Base-by-base conservation (phyloP, 2,329 filamentous ascomycete species). In the Domatiomyces catenatus region DNA sequence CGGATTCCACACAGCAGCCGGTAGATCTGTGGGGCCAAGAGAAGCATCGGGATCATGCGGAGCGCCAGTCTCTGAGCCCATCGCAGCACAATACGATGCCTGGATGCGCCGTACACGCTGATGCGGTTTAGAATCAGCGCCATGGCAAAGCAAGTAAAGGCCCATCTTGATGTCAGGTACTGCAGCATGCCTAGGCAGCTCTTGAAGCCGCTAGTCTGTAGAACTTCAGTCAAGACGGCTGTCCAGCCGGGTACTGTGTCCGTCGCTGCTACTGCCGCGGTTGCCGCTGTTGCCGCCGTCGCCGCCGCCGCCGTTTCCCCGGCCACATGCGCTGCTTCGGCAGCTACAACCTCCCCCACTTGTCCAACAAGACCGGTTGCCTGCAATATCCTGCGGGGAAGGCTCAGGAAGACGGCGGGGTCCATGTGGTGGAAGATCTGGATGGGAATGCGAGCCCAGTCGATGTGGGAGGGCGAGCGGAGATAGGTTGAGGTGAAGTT, bases 131-230 rank as follows among this genome's bases (percentile, higher is more conserved):
- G 73, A 52, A 95, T 70, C 52, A 96, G 78, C 19, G 87, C 87
- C 74, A 90, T 85, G 39, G 82, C 79, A 59, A 96, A 81, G 60
- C 88, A 95, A 48, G 83, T 81, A 52, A 96, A 71, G 0, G 90
- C 89, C 92, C 92, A 96, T 66, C 84, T 84, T 66, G 86, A 93
- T 1, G 86, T 93, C 44, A 88, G 75, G 67, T 96, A 98, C 60
- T 81, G 84, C 67, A 96, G 89, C 52, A 96, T 80, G 54, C 86
- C 88, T 44, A 86, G 85, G 44, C 95, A 73, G 44, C 84, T 87
- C 62, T 82, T 79, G 57, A 77, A 60, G 3, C 71, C 69, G 46
- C 55, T 58, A 10, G 52, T 48, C 52, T 74, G 70, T 48, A 76
- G 67, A 50, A 72, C 64, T 52, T 73, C 68, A n/a, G 63, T 54